These are phyloP conservation scores for Fragaria ananassa DNA, from an alignment of 306 rosid species.

Conservation along the genomic window DNA sequence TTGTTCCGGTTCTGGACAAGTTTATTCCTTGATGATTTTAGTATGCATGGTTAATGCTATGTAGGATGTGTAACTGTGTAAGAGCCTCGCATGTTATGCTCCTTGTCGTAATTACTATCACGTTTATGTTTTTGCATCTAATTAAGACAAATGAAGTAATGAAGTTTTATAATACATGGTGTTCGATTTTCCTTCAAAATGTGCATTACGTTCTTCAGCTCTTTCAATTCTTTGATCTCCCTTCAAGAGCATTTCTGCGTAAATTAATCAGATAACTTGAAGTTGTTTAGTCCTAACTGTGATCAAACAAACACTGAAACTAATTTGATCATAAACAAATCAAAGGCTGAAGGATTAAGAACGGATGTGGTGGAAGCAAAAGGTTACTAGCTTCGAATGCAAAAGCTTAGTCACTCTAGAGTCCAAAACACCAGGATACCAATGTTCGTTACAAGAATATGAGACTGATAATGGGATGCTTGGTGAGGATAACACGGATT, in stretches of 20 bases:
- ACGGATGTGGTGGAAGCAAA: background rate
- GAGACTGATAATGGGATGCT: too few relatives aligned
- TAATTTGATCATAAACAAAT: background rate
- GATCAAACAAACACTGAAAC: background rate
- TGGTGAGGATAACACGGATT: too few relatives aligned
- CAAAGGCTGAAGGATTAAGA: background rate
- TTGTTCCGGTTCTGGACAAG: background rate
- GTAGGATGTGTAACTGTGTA: background rate
- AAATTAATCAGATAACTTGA: background rate
- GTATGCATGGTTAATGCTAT: background rate
- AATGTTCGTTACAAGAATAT: too few relatives aligned
- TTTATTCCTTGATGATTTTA: background rate
- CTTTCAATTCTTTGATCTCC: background rate
- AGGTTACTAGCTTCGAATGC: background rate
- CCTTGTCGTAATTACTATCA: background rate
- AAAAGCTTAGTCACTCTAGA: background rate
- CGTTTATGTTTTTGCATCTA: background rate
- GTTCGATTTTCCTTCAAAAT: background rate
- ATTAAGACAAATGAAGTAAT: background rate
- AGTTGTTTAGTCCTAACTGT: background rate
- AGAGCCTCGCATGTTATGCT: background rate
- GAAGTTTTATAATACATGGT: background rate
- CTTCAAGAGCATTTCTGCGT: background rate
- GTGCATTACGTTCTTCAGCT: background rate
- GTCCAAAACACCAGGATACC: background rate